phyloP scores from a whole-genome alignment of 306 rosid genomes.

The Ceratonia siliqua region DNA sequence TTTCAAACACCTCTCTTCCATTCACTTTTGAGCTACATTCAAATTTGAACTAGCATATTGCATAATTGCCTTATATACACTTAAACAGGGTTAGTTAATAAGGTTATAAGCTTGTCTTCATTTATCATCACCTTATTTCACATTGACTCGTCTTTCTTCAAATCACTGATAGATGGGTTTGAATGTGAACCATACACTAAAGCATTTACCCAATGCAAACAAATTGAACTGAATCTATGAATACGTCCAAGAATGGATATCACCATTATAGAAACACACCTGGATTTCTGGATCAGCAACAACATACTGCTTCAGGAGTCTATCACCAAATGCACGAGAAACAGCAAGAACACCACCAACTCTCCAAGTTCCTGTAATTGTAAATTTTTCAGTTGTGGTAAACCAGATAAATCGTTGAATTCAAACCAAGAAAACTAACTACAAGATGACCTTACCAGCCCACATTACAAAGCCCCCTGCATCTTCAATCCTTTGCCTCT shows the following conservation, averaged over 20 bases:
- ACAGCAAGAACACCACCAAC: conserved; percentile 99
- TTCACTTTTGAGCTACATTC: neutral
- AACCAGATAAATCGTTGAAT: neutral
- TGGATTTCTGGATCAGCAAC: conserved; percentile 98
- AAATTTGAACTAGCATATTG: neutral
- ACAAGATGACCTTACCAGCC: conserved; percentile 64
- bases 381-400: conserved; percentile 19
- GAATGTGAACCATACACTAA: conserved; percentile 6
- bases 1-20: neutral
- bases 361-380: conserved; percentile 90
- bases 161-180: neutral
- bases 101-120: too few species aligned
- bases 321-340: conserved; percentile 98
- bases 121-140: too few species aligned
- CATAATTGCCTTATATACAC: neutral
- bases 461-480: conserved; percentile 99
- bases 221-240: neutral
- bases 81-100: neutral
- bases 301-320: conserved; percentile 92
- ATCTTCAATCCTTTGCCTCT: conserved; percentile 89
- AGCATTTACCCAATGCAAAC: neutral
- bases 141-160: neutral
- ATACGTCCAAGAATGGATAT: conserved; percentile 2
- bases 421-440: conserved; percentile 9
- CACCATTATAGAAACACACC: conserved; percentile 44